Percentiles rank a stretch among this genome's conserved stretches.
Conservation (phyloP, 768 basidiomycete genomes). For the Lactarius evosmus region DNA sequence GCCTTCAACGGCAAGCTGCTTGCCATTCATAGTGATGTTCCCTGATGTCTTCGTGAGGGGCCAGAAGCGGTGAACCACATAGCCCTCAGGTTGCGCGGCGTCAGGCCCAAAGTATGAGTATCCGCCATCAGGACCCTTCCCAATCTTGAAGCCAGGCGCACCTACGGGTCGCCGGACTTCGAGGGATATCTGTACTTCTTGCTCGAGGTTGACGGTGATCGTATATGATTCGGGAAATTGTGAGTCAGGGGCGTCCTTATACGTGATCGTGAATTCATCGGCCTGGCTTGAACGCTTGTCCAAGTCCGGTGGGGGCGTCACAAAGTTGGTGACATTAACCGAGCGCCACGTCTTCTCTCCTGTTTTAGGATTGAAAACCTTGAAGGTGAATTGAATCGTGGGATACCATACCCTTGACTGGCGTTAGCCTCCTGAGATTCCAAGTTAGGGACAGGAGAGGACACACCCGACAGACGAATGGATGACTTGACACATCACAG, state of each 20-base stretch:
- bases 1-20: slow-evolving; percentile 54
- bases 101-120: slow-evolving; percentile 84
- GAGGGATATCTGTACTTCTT: slow-evolving; percentile 78
- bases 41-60: slow-evolving; percentile 65
- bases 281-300: slow-evolving; percentile 87
- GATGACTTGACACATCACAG: slow-evolving; percentile 80
- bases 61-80: slow-evolving; percentile 91
- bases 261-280: slow-evolving; percentile 78
- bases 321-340: slow-evolving; percentile 78
- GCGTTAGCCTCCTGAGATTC: slow-evolving; percentile 11
- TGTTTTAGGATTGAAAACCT: slow-evolving; percentile 75
- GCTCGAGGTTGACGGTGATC: slow-evolving; percentile 73
- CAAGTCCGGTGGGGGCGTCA: slow-evolving; percentile 65
- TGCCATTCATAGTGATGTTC: slow-evolving; percentile 62
- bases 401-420: slow-evolving; percentile 81
- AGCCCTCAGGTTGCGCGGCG: slow-evolving; percentile 66
- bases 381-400: slow-evolving; percentile 91
- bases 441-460: slow-evolving; percentile 18
- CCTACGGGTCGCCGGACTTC: slow-evolving; percentile 63
- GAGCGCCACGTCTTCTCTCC: slow-evolving; percentile 81
- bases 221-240: slow-evolving; percentile 74
- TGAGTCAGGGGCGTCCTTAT: slow-evolving; percentile 51
- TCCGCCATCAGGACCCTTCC: slow-evolving; percentile 83
- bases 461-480: slow-evolving; percentile 87
- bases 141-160: slow-evolving; percentile 89